Evolutionary conservation across 306 rosid genomes (phyloP).

Genomic region (Lotus japonicus): DNA sequence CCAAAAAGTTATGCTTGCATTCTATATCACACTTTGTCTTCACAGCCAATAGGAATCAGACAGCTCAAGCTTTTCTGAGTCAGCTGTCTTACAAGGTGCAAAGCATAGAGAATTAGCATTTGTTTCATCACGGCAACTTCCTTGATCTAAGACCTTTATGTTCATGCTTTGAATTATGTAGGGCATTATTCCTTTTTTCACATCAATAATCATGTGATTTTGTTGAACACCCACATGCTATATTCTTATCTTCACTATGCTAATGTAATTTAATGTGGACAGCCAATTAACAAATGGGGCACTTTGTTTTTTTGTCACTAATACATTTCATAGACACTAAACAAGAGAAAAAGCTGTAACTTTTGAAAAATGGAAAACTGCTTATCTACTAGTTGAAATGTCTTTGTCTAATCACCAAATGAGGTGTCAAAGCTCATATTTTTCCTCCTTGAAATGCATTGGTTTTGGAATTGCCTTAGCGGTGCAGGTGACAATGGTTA

Average conservation of each 20-base stretch:
- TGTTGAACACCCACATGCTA: conserved; percentile 46
- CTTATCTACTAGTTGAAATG: conserved; percentile 5
- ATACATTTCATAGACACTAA: conserved; percentile 18
- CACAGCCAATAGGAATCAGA: conserved; percentile 41
- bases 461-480: conserved; percentile 25
- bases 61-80: conserved; percentile 40
- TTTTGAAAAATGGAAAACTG: background rate
- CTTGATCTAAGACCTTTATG: conserved; percentile 25
- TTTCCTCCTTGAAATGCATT: background rate
- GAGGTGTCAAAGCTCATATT: conserved; percentile 23
- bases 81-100: conserved; percentile 35
- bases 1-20: conserved; percentile 38
- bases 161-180: conserved; percentile 26
- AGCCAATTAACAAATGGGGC: conserved; percentile 4
- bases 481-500: conserved; percentile 17
- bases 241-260: conserved; percentile 29
- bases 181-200: conserved; percentile 5
- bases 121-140: conserved; percentile 26
- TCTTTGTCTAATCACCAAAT: background rate
- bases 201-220: conserved; percentile 47
- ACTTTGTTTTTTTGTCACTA: conserved; percentile 18
- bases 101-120: conserved; percentile 34
- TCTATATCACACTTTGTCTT: conserved; percentile 32
- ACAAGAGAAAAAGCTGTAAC: background rate
- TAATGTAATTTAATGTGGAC: conserved; percentile 16